Evolutionary conservation across 768 basidiomycete species (phyloP).

Genomic region (Suillus ampliporus): DNA sequence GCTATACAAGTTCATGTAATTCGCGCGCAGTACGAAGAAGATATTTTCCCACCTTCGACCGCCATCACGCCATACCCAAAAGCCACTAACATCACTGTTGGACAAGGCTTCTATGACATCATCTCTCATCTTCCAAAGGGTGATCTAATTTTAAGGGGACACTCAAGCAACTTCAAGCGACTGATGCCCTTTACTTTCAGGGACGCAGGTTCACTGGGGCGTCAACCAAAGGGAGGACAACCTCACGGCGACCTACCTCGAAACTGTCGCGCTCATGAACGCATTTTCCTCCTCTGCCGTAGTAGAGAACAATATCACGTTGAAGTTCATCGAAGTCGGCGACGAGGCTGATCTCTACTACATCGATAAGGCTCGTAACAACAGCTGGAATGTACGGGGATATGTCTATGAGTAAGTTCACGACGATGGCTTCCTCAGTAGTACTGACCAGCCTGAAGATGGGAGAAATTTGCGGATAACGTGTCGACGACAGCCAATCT

Average conservation of each 20-base stretch:
- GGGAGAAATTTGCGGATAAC: conserved; percentile 57
- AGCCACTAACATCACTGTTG: conserved; percentile 62
- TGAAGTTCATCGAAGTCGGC: conserved; percentile 66
- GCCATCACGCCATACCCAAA: conserved; percentile 67
- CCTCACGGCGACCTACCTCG: conserved; percentile 53
- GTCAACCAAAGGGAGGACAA: conserved; percentile 65
- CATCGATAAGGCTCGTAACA: conserved; percentile 48
- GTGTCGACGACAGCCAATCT: conserved; percentile 49
- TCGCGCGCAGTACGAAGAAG: conserved; percentile 48
- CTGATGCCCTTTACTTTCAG: conserved; percentile 34
- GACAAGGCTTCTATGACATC: conserved; percentile 59
- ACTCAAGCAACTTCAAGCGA: background rate
- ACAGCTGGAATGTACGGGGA: conserved; percentile 45
- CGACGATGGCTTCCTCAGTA: background rate
- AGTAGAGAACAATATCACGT: conserved; percentile 45
- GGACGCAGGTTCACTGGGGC: conserved; percentile 69
- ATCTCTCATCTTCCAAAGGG: conserved; percentile 57
- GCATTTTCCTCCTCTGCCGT: conserved; percentile 53
- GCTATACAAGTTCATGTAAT: background rate
- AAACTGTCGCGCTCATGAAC: conserved; percentile 51
- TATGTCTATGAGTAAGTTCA: conserved; percentile 56
- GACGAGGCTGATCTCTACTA: conserved; percentile 66
- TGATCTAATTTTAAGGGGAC: conserved; percentile 25
- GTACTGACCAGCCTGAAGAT: conserved; percentile 42
- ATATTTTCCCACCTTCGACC: conserved; percentile 54